phyloP scores from a whole-genome alignment of 2,329 filamentous ascomycete species.

The Colletotrichum zoysiae region DNA sequence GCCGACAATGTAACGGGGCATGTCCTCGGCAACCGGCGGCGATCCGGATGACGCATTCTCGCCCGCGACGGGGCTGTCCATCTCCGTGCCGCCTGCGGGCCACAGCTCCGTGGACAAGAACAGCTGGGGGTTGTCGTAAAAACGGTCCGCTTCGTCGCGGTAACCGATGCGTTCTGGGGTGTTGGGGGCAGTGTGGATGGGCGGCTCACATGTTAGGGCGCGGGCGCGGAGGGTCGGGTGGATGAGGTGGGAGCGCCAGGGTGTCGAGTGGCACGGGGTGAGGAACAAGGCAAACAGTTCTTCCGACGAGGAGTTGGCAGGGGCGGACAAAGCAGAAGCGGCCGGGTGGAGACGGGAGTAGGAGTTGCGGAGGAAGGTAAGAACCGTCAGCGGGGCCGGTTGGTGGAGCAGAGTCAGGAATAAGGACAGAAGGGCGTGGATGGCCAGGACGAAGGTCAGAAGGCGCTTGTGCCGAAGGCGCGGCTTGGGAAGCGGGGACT shows the following conservation, averaged over 20 bases:
- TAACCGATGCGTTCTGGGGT: constrained; percentile 75
- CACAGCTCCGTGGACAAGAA: constrained; percentile 71
- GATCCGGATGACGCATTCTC: not conserved
- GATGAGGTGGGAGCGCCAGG: constrained; percentile 90
- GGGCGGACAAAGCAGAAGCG: constrained; percentile 42
- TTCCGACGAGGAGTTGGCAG: constrained; percentile 45
- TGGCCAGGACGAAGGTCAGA: constrained; percentile 68
- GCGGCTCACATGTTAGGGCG: constrained; percentile 91
- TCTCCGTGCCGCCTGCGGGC: constrained; percentile 47
- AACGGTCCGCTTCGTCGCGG: constrained; percentile 89
- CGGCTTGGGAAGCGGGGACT: constrained; percentile 46
- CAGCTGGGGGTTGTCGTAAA: constrained; percentile 75
- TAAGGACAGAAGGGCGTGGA: constrained; percentile 78
- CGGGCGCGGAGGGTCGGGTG: constrained; percentile 81
- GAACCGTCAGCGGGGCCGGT: constrained; percentile 80
- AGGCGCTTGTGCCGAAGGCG: constrained; percentile 65
- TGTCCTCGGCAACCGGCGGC: constrained; percentile 46
- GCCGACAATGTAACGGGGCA: constrained; percentile 71
- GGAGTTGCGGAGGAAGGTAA: constrained; percentile 80
- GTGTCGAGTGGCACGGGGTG: constrained; percentile 95
- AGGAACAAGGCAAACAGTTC: constrained; percentile 82
- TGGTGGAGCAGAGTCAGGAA: constrained; percentile 86
- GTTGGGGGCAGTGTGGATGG: constrained; percentile 73
- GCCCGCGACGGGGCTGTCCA: constrained; percentile 30
- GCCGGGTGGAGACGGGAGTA: constrained; percentile 71